Base-by-base conservation (phyloP, 495 filamentous ascomycete species). In the Trichoderma parareesei region DNA sequence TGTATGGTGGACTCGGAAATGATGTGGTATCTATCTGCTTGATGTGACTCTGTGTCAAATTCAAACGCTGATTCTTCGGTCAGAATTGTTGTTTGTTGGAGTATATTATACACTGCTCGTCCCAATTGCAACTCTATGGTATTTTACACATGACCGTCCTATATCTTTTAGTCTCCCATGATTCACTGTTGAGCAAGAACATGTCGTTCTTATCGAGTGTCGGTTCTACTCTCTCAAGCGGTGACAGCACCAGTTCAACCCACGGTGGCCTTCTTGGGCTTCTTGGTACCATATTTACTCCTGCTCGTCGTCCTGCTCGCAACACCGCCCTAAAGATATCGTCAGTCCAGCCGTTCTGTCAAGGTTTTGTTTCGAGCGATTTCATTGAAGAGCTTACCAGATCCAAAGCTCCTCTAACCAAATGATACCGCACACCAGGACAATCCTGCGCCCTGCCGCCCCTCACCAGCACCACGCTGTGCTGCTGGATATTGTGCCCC, bases 251-350 rank as follows among this genome's bases (percentile, higher is more conserved):
- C 13, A 48, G 2, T 6, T 63, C 37, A 63, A 44, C 79, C 78
- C 38, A 82, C 79, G 14, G 78, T 71, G 53, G 83, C 80, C 71
- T 84, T 85, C 87, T 97, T 97, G 1, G 94, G 93, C 79, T 96
- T 98, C 87, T 99, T 99, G 14, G 95, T 96, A 66, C 94, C 94
- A 71, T 95, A 99, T 80, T 99, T 99, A 65, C 91, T 96, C 71
- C 94, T 84, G 73, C 88, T 90, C 3, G 85, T 90, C 74, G 88
- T 81, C 63, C 94, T 82, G 71, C 86, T 93, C 16, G 83, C 85
- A 68, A 99, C 95, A 79, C 95, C 95, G 73, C 92, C 91, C 94
- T 97, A 65, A 66, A 67, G 42, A 9, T 33, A 27, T 10, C 20
- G 46, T 49, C 46, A 49, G 46, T 46, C 5, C 43, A 27, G 27